Evolutionary conservation across 1,284 basidiomycete species (phyloP).

Genomic region (Phylloporus gajari): DNA sequence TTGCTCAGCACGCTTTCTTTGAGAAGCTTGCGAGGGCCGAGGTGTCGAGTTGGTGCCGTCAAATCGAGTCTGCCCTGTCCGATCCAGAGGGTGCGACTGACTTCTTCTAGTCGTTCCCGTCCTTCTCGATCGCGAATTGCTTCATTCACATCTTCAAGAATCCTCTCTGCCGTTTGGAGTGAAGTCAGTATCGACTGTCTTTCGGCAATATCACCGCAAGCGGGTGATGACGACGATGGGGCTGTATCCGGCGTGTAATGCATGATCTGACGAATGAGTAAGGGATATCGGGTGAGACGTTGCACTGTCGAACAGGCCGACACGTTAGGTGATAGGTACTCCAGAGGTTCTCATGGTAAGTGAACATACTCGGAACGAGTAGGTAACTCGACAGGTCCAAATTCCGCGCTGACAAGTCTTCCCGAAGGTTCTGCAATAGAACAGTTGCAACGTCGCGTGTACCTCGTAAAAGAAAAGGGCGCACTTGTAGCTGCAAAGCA

Average conservation of each 20-base stretch:
- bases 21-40: conserved; percentile 80
- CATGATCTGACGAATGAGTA: conserved; percentile 87
- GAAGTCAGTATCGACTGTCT: conserved; percentile 64
- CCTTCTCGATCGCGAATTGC: conserved; percentile 88
- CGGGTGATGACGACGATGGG: conserved; percentile 9
- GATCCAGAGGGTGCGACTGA: conserved; percentile 87
- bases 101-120: conserved; percentile 71
- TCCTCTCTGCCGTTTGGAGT: conserved; percentile 73
- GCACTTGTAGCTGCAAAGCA: conserved; percentile 74
- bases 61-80: conserved; percentile 89
- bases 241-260: conserved; percentile 71
- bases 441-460: not conserved
- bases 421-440: conserved; percentile 65
- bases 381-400: conserved; percentile 92
- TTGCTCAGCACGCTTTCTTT: conserved; percentile 85
- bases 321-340: conserved; percentile 5
- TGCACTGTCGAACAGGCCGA: conserved; percentile 72
- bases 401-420: conserved; percentile 81
- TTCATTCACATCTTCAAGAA: conserved; percentile 88
- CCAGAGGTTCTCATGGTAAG: not conserved
- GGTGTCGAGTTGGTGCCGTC: conserved; percentile 86
- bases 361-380: conserved; percentile 82
- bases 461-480: conserved; percentile 17
- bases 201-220: conserved; percentile 53
- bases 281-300: conserved; percentile 91